Evolutionary conservation across 78 protist genomes (phyloP), one percentile per base, ranked within the genome.

Genomic region (Isochrysis galbana): DNA sequence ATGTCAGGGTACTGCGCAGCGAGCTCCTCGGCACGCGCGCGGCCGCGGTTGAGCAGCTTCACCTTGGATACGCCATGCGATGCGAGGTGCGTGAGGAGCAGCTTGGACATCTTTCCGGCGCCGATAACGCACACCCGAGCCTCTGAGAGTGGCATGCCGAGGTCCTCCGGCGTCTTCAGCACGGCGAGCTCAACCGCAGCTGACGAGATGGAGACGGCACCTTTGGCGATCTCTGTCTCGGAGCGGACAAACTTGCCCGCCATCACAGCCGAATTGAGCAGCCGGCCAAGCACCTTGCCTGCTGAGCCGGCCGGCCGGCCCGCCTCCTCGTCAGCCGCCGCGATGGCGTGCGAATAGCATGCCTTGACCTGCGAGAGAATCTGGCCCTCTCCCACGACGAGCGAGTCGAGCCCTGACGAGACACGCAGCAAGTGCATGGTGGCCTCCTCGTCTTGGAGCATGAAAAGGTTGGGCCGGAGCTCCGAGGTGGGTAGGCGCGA

Each of bases 371-470:
- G 94, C 48, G 92, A 87, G 29, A 93, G 78, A 80, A 93, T 93
- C 89, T 93, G 94, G 26, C 94, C 94, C 92, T 93, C 94, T 32
- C 94, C 94, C 21, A 93, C 90, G 45, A 93, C 94, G 84, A 93
- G 92, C n/a, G 94, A 93, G 54, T 93, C 94, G 26, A 93, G 94
- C 44, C 94, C 94, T 14, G 84, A 4, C 34, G 94, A 11, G 39
- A 93, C 94, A 25, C 92, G 88, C 22, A 93, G 92, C 89, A 80
- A 39, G 51, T 93, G 94, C 83, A 54, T 48, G 36, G 34, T 41
- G 2, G 94, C 94, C 14, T 93, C 94, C 78, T 88, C 83, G 72
- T 77, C 23, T 29, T 77, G 25, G 47, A 87, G 94, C 89, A 93
- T 55, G 92, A 93, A 93, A 32, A 93, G 88, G 38, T 83, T 69